Conservation (phyloP, 495 filamentous ascomycete species). For the Gamarada debralockiae region DNA sequence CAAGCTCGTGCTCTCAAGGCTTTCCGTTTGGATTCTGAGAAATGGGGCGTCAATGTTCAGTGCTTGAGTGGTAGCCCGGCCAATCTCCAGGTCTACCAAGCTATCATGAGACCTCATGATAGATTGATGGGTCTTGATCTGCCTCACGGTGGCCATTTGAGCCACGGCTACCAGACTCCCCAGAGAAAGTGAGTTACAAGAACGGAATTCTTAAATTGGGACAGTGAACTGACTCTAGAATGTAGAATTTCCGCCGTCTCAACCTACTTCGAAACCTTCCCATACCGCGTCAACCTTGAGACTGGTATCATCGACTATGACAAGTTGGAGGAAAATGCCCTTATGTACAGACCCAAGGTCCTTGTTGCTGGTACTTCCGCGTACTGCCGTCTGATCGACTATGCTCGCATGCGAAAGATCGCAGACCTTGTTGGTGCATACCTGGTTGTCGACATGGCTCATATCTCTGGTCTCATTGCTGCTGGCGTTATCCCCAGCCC, state of each 20-base stretch:
- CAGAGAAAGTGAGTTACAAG: conserved; percentile 65
- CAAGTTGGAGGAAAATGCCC: conserved; percentile 82
- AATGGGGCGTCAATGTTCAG: conserved; percentile 99
- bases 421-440: conserved; percentile 92
- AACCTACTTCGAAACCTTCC: conserved; percentile 93
- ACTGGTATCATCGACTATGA: conserved; percentile 99
- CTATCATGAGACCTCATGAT: conserved; percentile 95
- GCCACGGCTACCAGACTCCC: conserved; percentile 96
- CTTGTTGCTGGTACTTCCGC: conserved; percentile 97
- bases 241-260: conserved; percentile 84
- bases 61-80: conserved; percentile 88
- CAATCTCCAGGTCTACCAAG: conserved; percentile 98
- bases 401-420: conserved; percentile 93
- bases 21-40: conserved; percentile 77
- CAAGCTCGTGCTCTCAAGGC: conserved; percentile 92
- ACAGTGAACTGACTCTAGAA: not conserved
- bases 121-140: conserved; percentile 96
- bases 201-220: not conserved
- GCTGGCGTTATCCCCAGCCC: conserved; percentile 92
- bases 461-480: conserved; percentile 95
- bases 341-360: conserved; percentile 92
- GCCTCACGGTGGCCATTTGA: conserved; percentile 96
- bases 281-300: conserved; percentile 84
- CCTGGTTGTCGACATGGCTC: conserved; percentile 96
- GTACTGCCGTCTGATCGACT: conserved; percentile 98